Evolutionary conservation across 305 asterid species (phyloP), one percentile per base, ranked within the genome.

Genomic region (Fraxinus angustifolia): DNA sequence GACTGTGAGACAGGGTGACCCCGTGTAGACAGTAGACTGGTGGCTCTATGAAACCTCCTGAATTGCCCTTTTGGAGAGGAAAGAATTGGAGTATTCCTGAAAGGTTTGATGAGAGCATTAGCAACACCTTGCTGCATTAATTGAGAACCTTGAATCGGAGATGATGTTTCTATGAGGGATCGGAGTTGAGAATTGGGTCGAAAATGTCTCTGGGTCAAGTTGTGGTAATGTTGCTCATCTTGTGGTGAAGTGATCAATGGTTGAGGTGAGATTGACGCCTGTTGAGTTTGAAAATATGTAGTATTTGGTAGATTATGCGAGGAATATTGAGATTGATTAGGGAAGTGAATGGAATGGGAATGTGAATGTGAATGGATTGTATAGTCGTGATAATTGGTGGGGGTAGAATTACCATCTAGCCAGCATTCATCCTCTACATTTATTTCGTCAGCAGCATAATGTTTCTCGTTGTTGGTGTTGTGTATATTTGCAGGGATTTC

Each of bases 1-100:
- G 84, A 71, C 34, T 34, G 83, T 8, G 87, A 50, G 31, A 62
- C 36, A 1, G 75, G 19, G 30, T 58, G 83, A 8, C 73, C 73
- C 14, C 26, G 68, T 33, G 80, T 73, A 36, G 81, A 76, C 6
- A 80, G 48, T 34, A 78, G 82, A 74, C 68, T 72, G 35, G 23
- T 40, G 30, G 80, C 77, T 83, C 78, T 80, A 14, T 60, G 73
- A 82, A 82, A 83, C 72, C 80, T 73, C 74, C 82, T 73, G 42
- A 82, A 77, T 23, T 68, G 53, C 68, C 82, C 80, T 3, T 45
- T 48, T 26, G 83, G 80, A 8, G 85, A 17, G 23, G 86, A 78
- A 78, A 84, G 88, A 58, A 83, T 53, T 2, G 88, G 89, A 7
- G 87, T 83, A 28, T 82, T 81, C 50, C 50, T 82, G 71, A 83